Conservation (phyloP, 306 rosid species). For the Cicer yamashitae region DNA sequence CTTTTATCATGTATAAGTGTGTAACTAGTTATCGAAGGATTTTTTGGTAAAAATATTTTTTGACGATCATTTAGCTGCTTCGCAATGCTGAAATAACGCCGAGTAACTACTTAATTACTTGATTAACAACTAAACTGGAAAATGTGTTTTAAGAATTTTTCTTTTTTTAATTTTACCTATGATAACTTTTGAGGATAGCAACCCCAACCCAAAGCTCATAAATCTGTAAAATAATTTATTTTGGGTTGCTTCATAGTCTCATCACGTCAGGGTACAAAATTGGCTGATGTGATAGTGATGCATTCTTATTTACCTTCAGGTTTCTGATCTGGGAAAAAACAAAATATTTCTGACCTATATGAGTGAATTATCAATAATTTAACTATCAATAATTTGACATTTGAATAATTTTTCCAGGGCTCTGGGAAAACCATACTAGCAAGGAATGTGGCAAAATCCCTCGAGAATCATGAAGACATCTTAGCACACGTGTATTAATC, state of each 20-base stretch:
- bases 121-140: constrained; percentile 19
- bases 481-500: constrained; percentile 75
- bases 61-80: constrained; percentile 14
- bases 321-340: constrained; percentile 30
- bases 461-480: constrained; percentile 67
- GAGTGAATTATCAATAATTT: constrained; percentile 9
- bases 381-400: constrained; percentile 33
- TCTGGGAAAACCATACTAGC: constrained; percentile 90
- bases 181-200: constrained; percentile 23
- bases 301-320: constrained; percentile 35
- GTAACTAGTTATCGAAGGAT: neutral
- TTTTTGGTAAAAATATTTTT: constrained; percentile 16
- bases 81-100: constrained; percentile 11
- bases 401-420: constrained; percentile 62
- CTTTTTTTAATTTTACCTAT: constrained; percentile 14
- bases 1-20: constrained; percentile 6
- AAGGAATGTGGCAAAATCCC: constrained; percentile 74
- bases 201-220: neutral
- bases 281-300: constrained; percentile 23
- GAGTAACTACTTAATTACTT: constrained; percentile 21
- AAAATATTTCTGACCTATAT: constrained; percentile 1
- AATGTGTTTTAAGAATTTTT: neutral
- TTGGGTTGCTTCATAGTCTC: constrained; percentile 32
- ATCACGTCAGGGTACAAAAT: constrained; percentile 17
- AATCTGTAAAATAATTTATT: constrained; percentile 7